Conservation (phyloP, 495 filamentous ascomycete species). For the Aspergillus avenaceus region DNA sequence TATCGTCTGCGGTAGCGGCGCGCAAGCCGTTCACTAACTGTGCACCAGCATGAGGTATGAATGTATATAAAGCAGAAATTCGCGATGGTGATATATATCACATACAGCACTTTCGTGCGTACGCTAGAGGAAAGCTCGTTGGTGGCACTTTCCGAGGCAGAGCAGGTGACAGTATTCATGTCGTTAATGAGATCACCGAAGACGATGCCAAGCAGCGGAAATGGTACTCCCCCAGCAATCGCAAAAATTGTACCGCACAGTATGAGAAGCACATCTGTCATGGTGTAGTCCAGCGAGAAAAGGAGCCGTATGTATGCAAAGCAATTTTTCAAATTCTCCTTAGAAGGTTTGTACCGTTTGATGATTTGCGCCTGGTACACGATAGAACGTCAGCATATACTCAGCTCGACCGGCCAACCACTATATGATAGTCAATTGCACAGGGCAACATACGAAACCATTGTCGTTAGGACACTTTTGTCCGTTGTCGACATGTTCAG, state of each 20-base stretch:
- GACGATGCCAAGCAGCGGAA: slow-evolving; percentile 63
- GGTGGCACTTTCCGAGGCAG: slow-evolving; percentile 6
- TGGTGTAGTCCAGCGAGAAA: slow-evolving; percentile 31
- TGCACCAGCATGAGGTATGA: slow-evolving; percentile 50
- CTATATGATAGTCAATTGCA: not conserved
- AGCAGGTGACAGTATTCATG: slow-evolving; percentile 30
- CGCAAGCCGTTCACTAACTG: slow-evolving; percentile 60
- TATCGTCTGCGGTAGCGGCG: slow-evolving; percentile 56
- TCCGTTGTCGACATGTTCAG: not conserved
- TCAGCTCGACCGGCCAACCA: not conserved
- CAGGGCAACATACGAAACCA: not conserved
- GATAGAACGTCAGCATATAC: not conserved
- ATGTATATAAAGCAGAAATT: slow-evolving; percentile 57
- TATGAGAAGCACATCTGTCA: slow-evolving; percentile 25
- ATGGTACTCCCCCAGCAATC: slow-evolving; percentile 59
- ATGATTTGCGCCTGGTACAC: slow-evolving; percentile 1
- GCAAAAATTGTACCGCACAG: slow-evolving; percentile 45
- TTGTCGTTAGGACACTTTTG: not conserved
- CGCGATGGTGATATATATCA: slow-evolving; percentile 60
- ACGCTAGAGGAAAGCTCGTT: slow-evolving; percentile 18
- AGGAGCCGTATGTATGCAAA: slow-evolving; percentile 25
- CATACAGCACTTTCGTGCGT: slow-evolving; percentile 51
- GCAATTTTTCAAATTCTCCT: slow-evolving; percentile 11
- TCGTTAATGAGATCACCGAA: slow-evolving; percentile 63
- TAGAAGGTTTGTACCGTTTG: slow-evolving; percentile 19